Conservation (phyloP, 2,329 filamentous ascomycete genomes). For the Xylaria sp. region DNA sequence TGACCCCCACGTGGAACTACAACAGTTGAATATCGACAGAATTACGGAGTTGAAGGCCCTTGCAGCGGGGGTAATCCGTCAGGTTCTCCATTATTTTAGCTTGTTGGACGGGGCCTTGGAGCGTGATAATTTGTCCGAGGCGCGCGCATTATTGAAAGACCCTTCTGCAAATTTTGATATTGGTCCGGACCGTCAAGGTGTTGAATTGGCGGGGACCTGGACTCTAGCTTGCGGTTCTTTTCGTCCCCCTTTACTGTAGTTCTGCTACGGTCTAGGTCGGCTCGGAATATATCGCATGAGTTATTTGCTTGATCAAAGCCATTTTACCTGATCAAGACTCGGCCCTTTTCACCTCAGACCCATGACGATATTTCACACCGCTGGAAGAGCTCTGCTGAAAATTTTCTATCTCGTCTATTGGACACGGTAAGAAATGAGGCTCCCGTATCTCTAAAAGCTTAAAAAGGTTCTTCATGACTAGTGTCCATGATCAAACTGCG, state of each 20-base stretch:
- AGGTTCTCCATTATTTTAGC: neutral
- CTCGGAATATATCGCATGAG: neutral
- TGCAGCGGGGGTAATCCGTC: neutral
- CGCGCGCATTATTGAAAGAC: neutral
- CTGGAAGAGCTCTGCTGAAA: slow-evolving; percentile 12
- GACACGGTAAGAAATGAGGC: neutral
- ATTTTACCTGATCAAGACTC: slow-evolving; percentile 10
- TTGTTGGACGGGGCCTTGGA: neutral
- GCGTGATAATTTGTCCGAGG: neutral
- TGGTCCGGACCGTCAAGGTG: neutral
- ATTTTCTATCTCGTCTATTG: slow-evolving; percentile 9
- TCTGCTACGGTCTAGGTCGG: neutral
- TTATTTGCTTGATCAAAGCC: neutral
- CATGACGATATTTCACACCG: slow-evolving; percentile 10
- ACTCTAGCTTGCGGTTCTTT: neutral
- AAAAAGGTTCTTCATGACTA: slow-evolving; percentile 4
- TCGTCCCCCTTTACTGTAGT: neutral
- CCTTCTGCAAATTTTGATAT: slow-evolving; percentile 5
- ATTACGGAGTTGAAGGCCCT: neutral
- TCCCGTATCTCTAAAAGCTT: slow-evolving; percentile 6
- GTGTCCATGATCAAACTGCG: neutral
- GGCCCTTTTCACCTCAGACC: slow-evolving; percentile 16
- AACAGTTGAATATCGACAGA: neutral
- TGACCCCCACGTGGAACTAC: slow-evolving; percentile 6
- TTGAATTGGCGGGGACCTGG: neutral